Base-by-base conservation (phyloP, 768 basidiomycete genomes). In the Tulasnella sp. region DNA sequence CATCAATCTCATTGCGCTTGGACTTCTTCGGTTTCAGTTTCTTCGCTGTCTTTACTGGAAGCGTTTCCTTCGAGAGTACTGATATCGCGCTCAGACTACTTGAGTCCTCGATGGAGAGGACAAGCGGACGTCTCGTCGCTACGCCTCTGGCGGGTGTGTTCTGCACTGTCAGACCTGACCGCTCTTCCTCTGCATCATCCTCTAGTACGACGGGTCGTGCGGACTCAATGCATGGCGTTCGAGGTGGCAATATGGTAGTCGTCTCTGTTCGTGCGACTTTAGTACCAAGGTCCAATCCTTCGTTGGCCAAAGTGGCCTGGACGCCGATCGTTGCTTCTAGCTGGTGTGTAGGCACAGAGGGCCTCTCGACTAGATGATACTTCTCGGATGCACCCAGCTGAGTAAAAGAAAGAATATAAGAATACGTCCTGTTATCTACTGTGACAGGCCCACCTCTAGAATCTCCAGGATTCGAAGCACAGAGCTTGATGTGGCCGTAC, bases 1-100 rank as follows among this genome's bases (percentile, higher is more conserved):
- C 54, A 43, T 55, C 54, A 22, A 55, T 44, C 42, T 55, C 54
- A 43, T 55, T 43, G 12, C 38, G 9, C 24, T 53, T 53, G 27
- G 21, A 7, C 2, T n/a, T 2, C 24, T 53, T 53, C 22, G 41
- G 22, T 27, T 46, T 56, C 25, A 43, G 21, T 21, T 19, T 11
- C 30, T 56, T 56, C 43, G 42, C 43, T 17, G 4, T 29, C 44
- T 55, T 11, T 42, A 21, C 43, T 44, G 45, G 45, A 7, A 48
- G n/a, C 45, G 45, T 19, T 19, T 48, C 45, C 45, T 38, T 38
- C 34, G 15, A 15, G 15, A 5, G 34, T 15, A 27, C 10, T 48
- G 45, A 7, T 12, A 8, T 24, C 27, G 43, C 2, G 42, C 15
- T 56, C 25, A 10, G 34, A 42, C 24, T 22, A 19, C 2, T 34